Evolutionary conservation across 345 rosid genomes (phyloP).

Genomic region (Leavenworthia alabamica): DNA sequence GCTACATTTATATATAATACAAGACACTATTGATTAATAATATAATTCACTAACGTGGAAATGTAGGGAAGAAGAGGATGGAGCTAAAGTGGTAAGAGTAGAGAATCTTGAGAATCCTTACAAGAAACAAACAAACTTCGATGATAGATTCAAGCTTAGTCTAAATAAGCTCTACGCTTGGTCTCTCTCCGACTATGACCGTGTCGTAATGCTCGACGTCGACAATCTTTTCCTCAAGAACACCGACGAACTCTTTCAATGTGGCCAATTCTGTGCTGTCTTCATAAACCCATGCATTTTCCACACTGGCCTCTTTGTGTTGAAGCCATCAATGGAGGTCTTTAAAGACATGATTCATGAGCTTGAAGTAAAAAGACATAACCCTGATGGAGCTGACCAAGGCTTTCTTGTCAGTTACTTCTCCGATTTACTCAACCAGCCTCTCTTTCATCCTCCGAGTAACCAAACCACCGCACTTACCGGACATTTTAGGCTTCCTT

Average conservation of each 20-base stretch:
- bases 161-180: constrained; percentile 91
- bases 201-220: constrained; percentile 88
- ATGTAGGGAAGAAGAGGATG: constrained; percentile 75
- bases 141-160: constrained; percentile 74
- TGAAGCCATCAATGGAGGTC: constrained; percentile 70
- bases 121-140: constrained; percentile 48
- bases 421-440: constrained; percentile 70
- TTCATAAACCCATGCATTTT: constrained; percentile 96
- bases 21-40: not conserved
- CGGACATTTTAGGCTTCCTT: constrained; percentile 79
- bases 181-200: constrained; percentile 69
- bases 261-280: constrained; percentile 91
- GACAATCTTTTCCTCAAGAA: constrained; percentile 86
- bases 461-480: constrained; percentile 50
- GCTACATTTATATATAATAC: not conserved
- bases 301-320: constrained; percentile 93
- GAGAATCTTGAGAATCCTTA: constrained; percentile 87
- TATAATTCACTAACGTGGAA: not conserved
- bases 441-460: constrained; percentile 59
- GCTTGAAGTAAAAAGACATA: constrained; percentile 47
- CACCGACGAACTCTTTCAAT: constrained; percentile 83
- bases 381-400: constrained; percentile 96
- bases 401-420: constrained; percentile 89
- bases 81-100: constrained; percentile 78
- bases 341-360: constrained; percentile 78